Evolutionary conservation across 148 eudicot genomes (phyloP).

Genomic region (Fagopyrum homotropicum): DNA sequence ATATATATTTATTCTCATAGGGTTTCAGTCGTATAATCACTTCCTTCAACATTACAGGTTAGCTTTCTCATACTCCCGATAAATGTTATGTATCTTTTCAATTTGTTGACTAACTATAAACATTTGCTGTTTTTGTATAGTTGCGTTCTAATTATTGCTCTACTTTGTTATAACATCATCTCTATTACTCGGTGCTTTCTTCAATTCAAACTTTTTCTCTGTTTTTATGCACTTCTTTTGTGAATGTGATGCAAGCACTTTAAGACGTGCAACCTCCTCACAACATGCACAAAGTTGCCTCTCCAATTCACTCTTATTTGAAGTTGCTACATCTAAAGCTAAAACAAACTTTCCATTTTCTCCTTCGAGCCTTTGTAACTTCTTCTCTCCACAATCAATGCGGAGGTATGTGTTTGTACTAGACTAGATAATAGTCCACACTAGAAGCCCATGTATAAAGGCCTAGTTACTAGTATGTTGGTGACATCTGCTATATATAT

Average conservation of each 20-base stretch:
- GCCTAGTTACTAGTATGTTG: no score
- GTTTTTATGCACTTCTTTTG: conserved; percentile 40
- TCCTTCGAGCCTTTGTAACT: conserved; percentile 41
- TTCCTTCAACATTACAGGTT: no score
- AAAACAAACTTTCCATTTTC: conserved; percentile 46
- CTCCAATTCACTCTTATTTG: conserved; percentile 33
- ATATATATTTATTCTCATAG: no score
- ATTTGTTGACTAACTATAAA: no score
- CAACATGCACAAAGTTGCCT: conserved; percentile 27
- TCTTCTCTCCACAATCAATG: conserved; percentile 40
- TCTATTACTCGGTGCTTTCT: conserved; percentile 38
- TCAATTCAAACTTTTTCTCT: conserved; percentile 31
- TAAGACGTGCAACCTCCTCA: conserved; percentile 46
- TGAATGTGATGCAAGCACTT: conserved; percentile 30
- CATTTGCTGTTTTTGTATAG: no score
- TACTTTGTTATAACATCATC: conserved; percentile 35
- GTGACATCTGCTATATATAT: no score
- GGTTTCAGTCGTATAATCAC: no score
- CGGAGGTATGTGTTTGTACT: conserved; percentile 17
- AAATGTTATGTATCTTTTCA: no score
- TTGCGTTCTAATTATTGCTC: no score
- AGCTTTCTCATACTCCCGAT: no score
- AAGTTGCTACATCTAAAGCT: conserved; percentile 53
- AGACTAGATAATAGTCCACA: no score
- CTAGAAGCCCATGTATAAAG: no score